Percentiles rank a stretch among this genome's conserved stretches.
Evolutionary conservation across 441 rosid species (phyloP).

Genomic region (Syzygium malaccense): DNA sequence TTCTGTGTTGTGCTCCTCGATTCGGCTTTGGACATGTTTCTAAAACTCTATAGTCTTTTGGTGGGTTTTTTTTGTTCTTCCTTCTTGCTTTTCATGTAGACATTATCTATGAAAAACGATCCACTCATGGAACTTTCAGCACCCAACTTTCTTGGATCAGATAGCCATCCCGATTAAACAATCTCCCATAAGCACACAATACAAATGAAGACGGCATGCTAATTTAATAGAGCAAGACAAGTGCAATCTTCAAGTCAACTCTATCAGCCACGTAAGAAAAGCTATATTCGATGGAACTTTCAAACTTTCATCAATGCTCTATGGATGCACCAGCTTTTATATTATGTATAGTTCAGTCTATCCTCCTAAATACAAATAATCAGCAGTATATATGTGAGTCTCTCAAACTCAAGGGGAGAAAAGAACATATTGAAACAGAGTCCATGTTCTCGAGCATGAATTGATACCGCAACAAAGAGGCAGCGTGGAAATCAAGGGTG

Average conservation of each 20-base stretch:
- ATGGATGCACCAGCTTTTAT: neutral
- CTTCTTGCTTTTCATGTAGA: too few relatives aligned
- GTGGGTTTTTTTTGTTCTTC: too few relatives aligned
- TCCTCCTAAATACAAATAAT: neutral
- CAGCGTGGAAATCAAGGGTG: constrained; percentile 26
- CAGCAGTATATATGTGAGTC: neutral
- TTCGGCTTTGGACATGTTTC: too few relatives aligned
- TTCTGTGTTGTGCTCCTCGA: too few relatives aligned
- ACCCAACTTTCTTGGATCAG: neutral
- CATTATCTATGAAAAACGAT: neutral
- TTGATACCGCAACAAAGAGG: neutral
- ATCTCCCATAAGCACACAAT: neutral
- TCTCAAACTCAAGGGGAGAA: neutral
- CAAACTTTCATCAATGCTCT: neutral
- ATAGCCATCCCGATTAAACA: neutral
- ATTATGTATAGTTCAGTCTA: neutral
- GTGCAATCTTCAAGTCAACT: neutral
- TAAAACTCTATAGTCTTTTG: too few relatives aligned
- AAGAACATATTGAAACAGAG: neutral
- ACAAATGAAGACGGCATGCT: neutral
- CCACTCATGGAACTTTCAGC: neutral
- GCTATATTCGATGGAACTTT: neutral
- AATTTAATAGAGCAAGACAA: neutral
- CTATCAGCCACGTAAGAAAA: neutral
- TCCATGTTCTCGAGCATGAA: neutral